A percentile compares a stretch with the other conserved stretches of the same genome.
phyloP scores from a whole-genome alignment of 2,329 filamentous ascomycete species.

The Apiospora malaysiana region DNA sequence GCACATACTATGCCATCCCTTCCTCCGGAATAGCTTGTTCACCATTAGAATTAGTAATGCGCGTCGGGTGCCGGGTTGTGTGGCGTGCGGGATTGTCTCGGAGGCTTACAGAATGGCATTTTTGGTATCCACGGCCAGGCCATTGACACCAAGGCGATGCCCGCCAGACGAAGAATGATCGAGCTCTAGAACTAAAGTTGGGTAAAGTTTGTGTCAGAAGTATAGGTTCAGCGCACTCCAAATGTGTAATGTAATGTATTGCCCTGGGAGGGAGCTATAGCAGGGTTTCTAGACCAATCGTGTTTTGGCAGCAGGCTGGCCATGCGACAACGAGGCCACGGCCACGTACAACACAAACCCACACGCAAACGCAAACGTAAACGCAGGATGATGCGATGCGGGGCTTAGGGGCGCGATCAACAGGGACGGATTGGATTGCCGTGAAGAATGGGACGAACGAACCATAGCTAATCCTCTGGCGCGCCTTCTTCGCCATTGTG shows the following conservation, averaged over 20 bases:
- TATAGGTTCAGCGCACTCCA: slow-evolving; percentile 27
- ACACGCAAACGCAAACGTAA: too few relatives aligned
- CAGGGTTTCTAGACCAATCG: not conserved
- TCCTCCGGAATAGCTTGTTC: slow-evolving; percentile 85
- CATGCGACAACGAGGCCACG: slow-evolving; percentile 18
- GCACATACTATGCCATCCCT: slow-evolving; percentile 95
- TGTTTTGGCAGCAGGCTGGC: not conserved
- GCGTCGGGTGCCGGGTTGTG: not conserved
- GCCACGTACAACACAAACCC: slow-evolving; percentile 3
- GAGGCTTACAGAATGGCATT: slow-evolving; percentile 82
- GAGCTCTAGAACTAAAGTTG: slow-evolving; percentile 60
- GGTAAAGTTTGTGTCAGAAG: slow-evolving; percentile 24
- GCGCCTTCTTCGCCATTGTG: slow-evolving; percentile 68
- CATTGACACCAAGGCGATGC: slow-evolving; percentile 93
- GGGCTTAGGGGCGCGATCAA: slow-evolving; percentile 32
- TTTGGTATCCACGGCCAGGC: slow-evolving; percentile 82
- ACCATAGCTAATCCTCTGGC: slow-evolving; percentile 72
- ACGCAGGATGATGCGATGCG: slow-evolving; percentile 30
- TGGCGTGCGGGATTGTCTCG: slow-evolving; percentile 11
- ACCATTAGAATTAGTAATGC: slow-evolving; percentile 5
- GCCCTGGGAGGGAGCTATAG: slow-evolving; percentile 16
- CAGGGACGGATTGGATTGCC: slow-evolving; percentile 21
- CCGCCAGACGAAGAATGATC: slow-evolving; percentile 70
- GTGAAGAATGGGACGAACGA: slow-evolving; percentile 36
- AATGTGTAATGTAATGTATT: slow-evolving; percentile 20